Percentiles rank a stretch among this genome's conserved stretches.
Evolutionary conservation across 164 flowering plant genomes (phyloP).

Genomic region (Annona squamosa): DNA sequence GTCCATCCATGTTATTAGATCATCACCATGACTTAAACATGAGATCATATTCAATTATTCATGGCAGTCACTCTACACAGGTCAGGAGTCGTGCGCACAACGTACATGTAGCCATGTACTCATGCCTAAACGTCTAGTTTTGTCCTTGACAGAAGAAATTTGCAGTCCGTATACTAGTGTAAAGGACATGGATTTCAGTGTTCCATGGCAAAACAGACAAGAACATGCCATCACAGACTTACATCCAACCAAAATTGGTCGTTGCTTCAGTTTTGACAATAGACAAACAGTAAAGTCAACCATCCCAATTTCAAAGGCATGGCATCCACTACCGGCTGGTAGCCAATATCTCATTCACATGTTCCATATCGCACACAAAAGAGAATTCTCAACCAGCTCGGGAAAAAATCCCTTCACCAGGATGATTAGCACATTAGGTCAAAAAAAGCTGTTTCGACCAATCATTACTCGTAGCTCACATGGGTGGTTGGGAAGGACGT

Average conservation of each 20-base stretch:
- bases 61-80: background rate
- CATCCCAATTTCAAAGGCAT: background rate
- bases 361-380: background rate
- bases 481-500: background rate
- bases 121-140: background rate
- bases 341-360: background rate
- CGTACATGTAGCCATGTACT: background rate
- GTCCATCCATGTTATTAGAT: background rate
- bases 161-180: background rate
- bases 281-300: background rate
- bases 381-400: background rate
- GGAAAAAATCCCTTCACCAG: background rate
- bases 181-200: background rate
- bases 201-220: background rate
- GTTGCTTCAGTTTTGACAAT: background rate
- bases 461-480: background rate
- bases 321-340: background rate
- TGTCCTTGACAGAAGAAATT: background rate
- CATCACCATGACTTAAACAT: background rate
- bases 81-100: background rate
- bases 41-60: no score
- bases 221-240: background rate
- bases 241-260: background rate
- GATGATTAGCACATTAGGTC: background rate
- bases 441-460: background rate